Percentiles rank a stretch among this genome's conserved stretches.
Evolutionary conservation across 805 yeast species (phyloP).

Genomic region (Metschnikowia shivogae): DNA sequence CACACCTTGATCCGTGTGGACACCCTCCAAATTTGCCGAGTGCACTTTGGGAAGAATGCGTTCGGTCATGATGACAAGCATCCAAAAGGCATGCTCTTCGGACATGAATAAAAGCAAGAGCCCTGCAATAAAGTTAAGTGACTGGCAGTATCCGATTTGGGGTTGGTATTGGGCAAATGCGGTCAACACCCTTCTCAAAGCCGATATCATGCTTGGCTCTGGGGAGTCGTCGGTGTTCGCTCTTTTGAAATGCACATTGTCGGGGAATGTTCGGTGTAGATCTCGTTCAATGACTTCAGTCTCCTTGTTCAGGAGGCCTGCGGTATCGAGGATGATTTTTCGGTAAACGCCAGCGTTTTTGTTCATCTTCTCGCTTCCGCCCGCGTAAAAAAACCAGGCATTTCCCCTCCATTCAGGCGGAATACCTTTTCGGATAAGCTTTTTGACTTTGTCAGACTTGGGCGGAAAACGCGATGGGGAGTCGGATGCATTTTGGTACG

Average conservation of each 20-base stretch:
- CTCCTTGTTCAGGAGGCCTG: slow-evolving; percentile 57
- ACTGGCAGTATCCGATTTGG: slow-evolving; percentile 92
- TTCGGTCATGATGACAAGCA: slow-evolving; percentile 87
- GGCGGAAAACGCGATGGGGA: slow-evolving; percentile 70
- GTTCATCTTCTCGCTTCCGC: slow-evolving; percentile 70
- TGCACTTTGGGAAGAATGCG: slow-evolving; percentile 87
- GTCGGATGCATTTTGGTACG: slow-evolving; percentile 22
- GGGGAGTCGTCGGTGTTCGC: slow-evolving; percentile 2
- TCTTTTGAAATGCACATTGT: slow-evolving; percentile 70
- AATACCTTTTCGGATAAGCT: slow-evolving; percentile 84
- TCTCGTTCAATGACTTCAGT: slow-evolving; percentile 94
- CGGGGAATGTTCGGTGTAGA: slow-evolving; percentile 91
- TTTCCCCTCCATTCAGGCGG: slow-evolving; percentile 97
- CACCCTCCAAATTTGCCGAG: slow-evolving; percentile 86
- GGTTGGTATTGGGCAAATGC: slow-evolving; percentile 88
- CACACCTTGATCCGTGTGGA: slow-evolving; percentile 92
- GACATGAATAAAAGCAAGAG: slow-evolving; percentile 76
- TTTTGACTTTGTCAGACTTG: slow-evolving; percentile 68
- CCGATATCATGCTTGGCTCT: slow-evolving; percentile 64
- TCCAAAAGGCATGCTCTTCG: slow-evolving; percentile 92
- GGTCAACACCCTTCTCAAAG: slow-evolving; percentile 73
- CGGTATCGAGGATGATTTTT: slow-evolving; percentile 56
- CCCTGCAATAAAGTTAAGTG: slow-evolving; percentile 89
- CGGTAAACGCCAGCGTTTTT: slow-evolving; percentile 74
- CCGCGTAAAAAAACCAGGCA: slow-evolving; percentile 95